phyloP scores from a whole-genome alignment of 106 monocot genomes.

The Chionographis japonica region DNA sequence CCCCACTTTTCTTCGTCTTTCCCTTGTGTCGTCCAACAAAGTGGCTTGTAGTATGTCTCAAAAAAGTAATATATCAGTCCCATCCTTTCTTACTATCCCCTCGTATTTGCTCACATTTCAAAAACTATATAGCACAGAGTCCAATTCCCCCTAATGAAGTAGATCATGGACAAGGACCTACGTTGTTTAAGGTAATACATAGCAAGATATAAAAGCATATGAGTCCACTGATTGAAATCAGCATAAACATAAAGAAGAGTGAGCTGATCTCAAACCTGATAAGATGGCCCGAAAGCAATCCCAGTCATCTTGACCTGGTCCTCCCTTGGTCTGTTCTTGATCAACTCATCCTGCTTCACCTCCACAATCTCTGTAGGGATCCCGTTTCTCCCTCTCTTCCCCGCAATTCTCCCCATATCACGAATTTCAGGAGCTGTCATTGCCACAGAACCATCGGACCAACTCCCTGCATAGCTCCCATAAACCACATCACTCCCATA shows the following conservation, averaged over 20 bases:
- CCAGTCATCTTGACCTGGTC: constrained; percentile 78
- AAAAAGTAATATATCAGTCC: too few species aligned
- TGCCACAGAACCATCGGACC: constrained; percentile 11
- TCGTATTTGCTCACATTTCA: too few species aligned
- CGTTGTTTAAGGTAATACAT: too few species aligned
- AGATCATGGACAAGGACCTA: too few species aligned
- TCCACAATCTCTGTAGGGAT: constrained; percentile 74
- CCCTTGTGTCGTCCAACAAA: too few species aligned
- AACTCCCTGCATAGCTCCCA: constrained; percentile 25
- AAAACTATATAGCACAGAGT: too few species aligned
- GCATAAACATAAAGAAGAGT: neutral
- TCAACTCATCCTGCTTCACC: constrained; percentile 89
- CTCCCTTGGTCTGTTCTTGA: constrained; percentile 82
- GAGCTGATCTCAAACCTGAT: constrained; percentile 52
- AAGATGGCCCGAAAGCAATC: constrained; percentile 86
- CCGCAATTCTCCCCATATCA: constrained; percentile 38
- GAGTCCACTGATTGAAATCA: neutral
- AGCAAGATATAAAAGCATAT: too few species aligned
- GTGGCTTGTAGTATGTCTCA: too few species aligned
- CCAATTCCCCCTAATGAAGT: too few species aligned
- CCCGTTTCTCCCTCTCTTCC: constrained; percentile 75
- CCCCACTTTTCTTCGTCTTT: too few species aligned
- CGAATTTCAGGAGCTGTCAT: constrained; percentile 13
- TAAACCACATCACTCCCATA: constrained; percentile 17
- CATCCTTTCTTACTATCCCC: too few species aligned